Percentiles rank a stretch among this genome's conserved stretches.
phyloP scores from a whole-genome alignment of 2,329 filamentous ascomycete genomes.

The Colletotrichum costaricense region DNA sequence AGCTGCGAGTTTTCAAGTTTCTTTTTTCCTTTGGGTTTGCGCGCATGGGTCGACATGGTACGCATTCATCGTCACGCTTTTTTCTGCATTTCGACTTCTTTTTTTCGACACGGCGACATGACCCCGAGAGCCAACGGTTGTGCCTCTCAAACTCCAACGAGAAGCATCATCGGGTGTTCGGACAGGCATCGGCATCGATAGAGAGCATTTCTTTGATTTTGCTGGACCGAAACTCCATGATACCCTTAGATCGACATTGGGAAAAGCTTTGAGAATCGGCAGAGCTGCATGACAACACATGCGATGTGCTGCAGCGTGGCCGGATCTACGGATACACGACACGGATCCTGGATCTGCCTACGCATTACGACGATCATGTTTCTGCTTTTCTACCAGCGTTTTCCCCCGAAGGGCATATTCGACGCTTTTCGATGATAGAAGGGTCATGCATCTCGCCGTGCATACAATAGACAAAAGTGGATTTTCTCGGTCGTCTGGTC shows the following conservation, averaged over 20 bases:
- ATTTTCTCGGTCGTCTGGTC: conserved; percentile 71
- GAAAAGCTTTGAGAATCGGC: conserved; percentile 41
- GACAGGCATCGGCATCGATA: conserved; percentile 44
- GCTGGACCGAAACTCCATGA: conserved; percentile 41
- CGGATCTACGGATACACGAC: conserved; percentile 34
- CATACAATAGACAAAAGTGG: conserved; percentile 73
- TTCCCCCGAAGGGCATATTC: conserved; percentile 47
- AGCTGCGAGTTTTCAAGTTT: conserved; percentile 47
- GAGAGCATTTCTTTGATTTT: conserved; percentile 40
- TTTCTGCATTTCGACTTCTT: conserved; percentile 41
- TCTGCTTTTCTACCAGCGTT: conserved; percentile 48
- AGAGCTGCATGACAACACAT: conserved; percentile 38
- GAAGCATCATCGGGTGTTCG: conserved; percentile 48
- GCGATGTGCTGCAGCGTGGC: conserved; percentile 32
- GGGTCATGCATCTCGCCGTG: conserved; percentile 50
- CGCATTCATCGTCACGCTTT: conserved; percentile 41
- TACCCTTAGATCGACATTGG: conserved; percentile 43
- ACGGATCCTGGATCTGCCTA: conserved; percentile 36
- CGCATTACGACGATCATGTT: conserved; percentile 46
- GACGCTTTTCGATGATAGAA: conserved; percentile 49
- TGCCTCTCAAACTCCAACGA: conserved; percentile 43
- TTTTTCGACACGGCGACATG: conserved; percentile 48
- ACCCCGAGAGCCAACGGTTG: conserved; percentile 43
- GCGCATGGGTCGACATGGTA: conserved; percentile 33
- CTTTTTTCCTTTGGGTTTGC: conserved; percentile 32